Evolutionary conservation across 2,329 filamentous ascomycete genomes (phyloP).

Genomic region (Rutstroemia sydowiana): DNA sequence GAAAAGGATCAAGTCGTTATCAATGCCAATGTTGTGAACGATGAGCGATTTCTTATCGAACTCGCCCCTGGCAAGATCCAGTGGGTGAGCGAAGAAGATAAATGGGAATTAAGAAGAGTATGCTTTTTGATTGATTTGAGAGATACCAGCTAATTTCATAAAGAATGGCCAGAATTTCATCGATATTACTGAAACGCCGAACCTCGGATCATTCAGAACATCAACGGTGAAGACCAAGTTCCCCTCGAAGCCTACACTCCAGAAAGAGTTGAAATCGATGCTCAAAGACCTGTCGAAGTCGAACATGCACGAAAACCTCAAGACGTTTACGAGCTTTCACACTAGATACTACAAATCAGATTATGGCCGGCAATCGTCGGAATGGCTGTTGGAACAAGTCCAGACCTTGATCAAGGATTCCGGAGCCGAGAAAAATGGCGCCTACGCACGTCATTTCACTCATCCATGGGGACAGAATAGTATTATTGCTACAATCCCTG

Average conservation of each 20-base stretch:
- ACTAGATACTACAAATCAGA: slow-evolving; percentile 76
- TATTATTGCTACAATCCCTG: slow-evolving; percentile 86
- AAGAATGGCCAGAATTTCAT: slow-evolving; percentile 85
- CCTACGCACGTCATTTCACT: slow-evolving; percentile 64
- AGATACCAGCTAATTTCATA: slow-evolving; percentile 13
- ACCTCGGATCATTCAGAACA: slow-evolving; percentile 46
- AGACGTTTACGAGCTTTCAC: slow-evolving; percentile 71
- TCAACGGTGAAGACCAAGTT: slow-evolving; percentile 46
- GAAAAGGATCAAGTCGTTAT: slow-evolving; percentile 46
- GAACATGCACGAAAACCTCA: slow-evolving; percentile 70
- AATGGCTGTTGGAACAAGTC: slow-evolving; percentile 76
- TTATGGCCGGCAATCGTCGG: slow-evolving; percentile 74
- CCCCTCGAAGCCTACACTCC: slow-evolving; percentile 57
- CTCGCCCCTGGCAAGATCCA: slow-evolving; percentile 71
- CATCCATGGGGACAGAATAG: slow-evolving; percentile 87
- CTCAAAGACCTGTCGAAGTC: slow-evolving; percentile 63
- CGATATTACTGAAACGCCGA: slow-evolving; percentile 75
- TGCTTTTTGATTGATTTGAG: slow-evolving; percentile 25
- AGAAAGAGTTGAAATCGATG: slow-evolving; percentile 60
- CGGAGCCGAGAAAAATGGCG: slow-evolving; percentile 59
- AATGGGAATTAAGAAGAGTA: slow-evolving; percentile 84
- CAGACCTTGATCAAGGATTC: slow-evolving; percentile 62
- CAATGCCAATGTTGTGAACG: slow-evolving; percentile 28
- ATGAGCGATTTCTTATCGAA: slow-evolving; percentile 69
- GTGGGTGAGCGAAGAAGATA: slow-evolving; percentile 92